Base-by-base conservation (phyloP, 2,329 filamentous ascomycete species). In the Neonectria magnoliae region DNA sequence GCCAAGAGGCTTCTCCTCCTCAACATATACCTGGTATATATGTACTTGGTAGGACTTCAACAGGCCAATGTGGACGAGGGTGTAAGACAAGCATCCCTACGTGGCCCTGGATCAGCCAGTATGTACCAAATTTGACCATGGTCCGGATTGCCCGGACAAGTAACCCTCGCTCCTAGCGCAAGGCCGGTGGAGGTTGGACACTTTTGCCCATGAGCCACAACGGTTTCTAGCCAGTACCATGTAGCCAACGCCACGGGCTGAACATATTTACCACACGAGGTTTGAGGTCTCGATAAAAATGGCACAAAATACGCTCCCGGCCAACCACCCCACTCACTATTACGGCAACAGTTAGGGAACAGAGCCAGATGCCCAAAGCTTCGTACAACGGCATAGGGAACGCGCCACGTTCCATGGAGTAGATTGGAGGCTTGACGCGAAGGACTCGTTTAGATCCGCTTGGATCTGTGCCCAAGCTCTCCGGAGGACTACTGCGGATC, bases 61-160 rank as follows among this genome's bases (percentile, higher is more conserved):
- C 54, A 25, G 57, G 10, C 33, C 55, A 25, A 38, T 52, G 56
- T 56, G 50, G 41, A 56, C 50, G 52, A 54, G 54, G 31, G 52
- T 51, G 41, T 36, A 22, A 68, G 60, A 48, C 55, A 62, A 54
- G 47, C 59, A 54, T 50, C 44, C 31, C 27, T 47, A 42, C 59
- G 55, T 51, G 48, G 57, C 50, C 60, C 27, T 50, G 51, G 36
- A 36, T 53, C 16, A 42, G 42, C 45, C 48, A 50, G 31, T 27
- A 36, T 41, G 56, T 52, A 50, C 51, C 50, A n/a, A 13, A 48
- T 44, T 60, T 47, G 47, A 20, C 48, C 41, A 62, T 64, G 41
- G 62, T 18, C 57, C 72, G 71, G 72, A 60, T 73, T 74, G 27
- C 72, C 70, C 18, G 66, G 73, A 65, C 31, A 25, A 67, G 72